Evolutionary conservation across 164 flowering plant genomes (phyloP), one percentile per base, ranked within the genome.

Genomic region (Warburgia ugandensis): DNA sequence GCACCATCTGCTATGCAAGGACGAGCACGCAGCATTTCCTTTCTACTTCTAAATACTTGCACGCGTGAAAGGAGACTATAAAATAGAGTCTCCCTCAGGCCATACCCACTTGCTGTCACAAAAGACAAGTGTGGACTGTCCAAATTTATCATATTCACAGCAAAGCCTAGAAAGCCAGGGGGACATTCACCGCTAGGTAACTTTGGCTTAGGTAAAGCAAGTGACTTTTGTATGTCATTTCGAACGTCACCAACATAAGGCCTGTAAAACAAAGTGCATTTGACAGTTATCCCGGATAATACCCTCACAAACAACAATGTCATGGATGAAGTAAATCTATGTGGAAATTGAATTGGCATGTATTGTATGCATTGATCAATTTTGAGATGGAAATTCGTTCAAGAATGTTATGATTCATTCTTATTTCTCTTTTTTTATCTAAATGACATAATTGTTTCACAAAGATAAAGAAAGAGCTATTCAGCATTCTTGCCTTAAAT

Each of bases 1-100:
- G 98, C 98, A 30, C 98, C 96, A 52, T 80, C 80, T 52, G 58
- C 73, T 52, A 83, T 73, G 32, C 65, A 91, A 20, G 96, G 83
- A 37, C 69, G 72, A 45, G 98, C 95, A 63, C 4, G 58, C 22
- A 67, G 33, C 96, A 91, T 87, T 9, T 83, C 88, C 31, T 58
- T 70, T 49, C 85, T 77, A 11, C 95, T 77, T 56, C 52, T 69
- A 54, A 85, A 91, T 23, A 91, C 88, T 78, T 87, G 96, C 48
- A 83, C 63, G 21, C 70, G 76, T 28, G 77, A 76, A 63, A 87
- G 81, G 16, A 91, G 90, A 55, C 63, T 52, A 67, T 83, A 87
- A 56, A 91, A 87, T 21, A 91, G 61, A 25, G 98, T 87, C 60
- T 91, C 98, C 54, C 98, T 67, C 27, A 91, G 80, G 33, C 95